phyloP scores from a whole-genome alignment of 139 green algal species.

The Klebsormidium nitens region DNA sequence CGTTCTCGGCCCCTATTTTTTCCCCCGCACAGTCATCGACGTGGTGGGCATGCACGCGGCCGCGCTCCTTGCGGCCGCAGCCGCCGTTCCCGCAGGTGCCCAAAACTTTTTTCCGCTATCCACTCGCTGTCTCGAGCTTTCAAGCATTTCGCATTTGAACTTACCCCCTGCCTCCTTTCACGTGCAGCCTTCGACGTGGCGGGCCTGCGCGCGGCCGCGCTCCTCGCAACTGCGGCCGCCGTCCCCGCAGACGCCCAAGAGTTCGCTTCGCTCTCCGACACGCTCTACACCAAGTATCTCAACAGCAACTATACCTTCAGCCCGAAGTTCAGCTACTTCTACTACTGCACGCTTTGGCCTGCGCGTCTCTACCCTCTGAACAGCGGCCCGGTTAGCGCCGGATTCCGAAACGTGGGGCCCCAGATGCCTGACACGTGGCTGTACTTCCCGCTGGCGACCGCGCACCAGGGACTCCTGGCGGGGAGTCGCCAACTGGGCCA shows the following conservation, averaged over 20 bases:
- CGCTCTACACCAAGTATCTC: neutral
- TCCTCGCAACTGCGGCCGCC: neutral
- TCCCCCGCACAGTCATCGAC: too few species aligned
- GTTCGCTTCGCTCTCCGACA: neutral
- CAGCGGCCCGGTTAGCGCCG: neutral
- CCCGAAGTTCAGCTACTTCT: neutral
- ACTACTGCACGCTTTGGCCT: neutral
- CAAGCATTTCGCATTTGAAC: too few species aligned
- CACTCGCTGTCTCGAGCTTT: too few species aligned
- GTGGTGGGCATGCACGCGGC: too few species aligned
- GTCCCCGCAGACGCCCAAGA: neutral
- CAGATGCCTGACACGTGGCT: neutral
- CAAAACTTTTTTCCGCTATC: too few species aligned
- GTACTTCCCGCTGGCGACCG: neutral
- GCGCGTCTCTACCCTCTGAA: neutral
- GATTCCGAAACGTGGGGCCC: neutral
- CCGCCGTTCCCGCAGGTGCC: too few species aligned
- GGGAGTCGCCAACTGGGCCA: neutral
- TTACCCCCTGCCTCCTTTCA: too few species aligned
- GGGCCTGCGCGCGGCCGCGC: neutral
- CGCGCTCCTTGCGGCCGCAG: too few species aligned
- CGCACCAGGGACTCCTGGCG: slow-evolving; percentile 1
- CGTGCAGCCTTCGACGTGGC: neutral
- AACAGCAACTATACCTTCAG: neutral
- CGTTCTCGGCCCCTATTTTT: too few species aligned